Percentiles rank a stretch among this genome's conserved stretches.
These are phyloP conservation scores for Gamarada debralockiae DNA, from an alignment of 495 filamentous ascomycete species.

Conservation along the genomic window DNA sequence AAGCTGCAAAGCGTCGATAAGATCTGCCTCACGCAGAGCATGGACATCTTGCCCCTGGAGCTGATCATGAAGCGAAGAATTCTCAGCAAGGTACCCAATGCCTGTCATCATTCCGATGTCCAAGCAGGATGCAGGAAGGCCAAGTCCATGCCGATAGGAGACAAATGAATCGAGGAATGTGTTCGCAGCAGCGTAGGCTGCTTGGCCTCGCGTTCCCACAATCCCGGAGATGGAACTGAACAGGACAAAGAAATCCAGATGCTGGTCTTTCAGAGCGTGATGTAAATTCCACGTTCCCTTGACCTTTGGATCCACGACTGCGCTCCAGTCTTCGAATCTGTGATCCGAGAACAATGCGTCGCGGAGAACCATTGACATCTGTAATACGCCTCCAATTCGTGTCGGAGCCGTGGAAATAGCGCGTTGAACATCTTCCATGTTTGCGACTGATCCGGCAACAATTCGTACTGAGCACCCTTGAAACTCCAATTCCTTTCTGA, in stretches of 20 bases:
- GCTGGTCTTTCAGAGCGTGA: constrained; percentile 33
- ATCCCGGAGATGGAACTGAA: constrained; percentile 57
- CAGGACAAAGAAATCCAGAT: constrained; percentile 62
- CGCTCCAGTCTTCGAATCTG: constrained; percentile 35
- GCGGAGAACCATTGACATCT: neutral
- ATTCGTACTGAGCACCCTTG: neutral
- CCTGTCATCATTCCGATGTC: constrained; percentile 31
- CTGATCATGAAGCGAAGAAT: neutral
- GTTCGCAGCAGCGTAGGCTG: constrained; percentile 61
- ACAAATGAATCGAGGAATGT: constrained; percentile 52
- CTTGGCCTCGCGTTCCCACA: constrained; percentile 54
- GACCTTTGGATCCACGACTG: constrained; percentile 48
- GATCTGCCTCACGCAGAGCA: neutral
- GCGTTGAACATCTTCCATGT: neutral
- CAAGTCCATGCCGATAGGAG: constrained; percentile 39
- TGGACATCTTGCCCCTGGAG: neutral
- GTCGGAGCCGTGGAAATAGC: neutral
- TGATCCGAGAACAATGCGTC: neutral
- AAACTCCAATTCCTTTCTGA: neutral
- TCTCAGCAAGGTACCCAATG: constrained; percentile 3
- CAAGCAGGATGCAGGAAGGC: constrained; percentile 42
- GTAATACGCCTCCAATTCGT: neutral
- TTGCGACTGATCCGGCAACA: neutral
- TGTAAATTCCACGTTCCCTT: constrained; percentile 53
- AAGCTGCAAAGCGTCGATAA: neutral